These are phyloP conservation scores for Pseudogymnoascus sp. DNA, from an alignment of 2,329 filamentous ascomycete genomes.

Conservation along the genomic window DNA sequence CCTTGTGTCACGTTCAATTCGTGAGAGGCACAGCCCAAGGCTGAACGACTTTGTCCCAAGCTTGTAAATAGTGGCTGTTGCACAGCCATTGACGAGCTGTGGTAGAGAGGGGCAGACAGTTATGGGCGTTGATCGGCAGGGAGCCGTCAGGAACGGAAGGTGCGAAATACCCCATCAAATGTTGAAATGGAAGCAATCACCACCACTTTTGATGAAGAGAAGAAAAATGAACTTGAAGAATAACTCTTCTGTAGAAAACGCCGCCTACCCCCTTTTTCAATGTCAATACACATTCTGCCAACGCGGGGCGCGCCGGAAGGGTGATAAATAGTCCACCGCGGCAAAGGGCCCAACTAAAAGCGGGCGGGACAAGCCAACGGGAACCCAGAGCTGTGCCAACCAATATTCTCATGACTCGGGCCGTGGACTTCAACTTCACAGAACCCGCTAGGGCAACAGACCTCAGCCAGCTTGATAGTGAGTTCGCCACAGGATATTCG, in stretches of 20 bases:
- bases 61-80: background rate
- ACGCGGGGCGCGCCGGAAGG: background rate
- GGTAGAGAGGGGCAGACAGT: background rate
- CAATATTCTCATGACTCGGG: slow-evolving; percentile 1
- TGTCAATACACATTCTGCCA: background rate
- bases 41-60: background rate
- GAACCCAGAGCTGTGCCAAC: background rate
- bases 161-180: background rate
- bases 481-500: background rate
- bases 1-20: background rate
- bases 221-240: background rate
- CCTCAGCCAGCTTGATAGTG: background rate
- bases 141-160: background rate
- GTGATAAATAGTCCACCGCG: background rate
- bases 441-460: background rate
- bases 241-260: background rate
- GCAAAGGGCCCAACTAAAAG: background rate
- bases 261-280: background rate
- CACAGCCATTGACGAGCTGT: background rate
- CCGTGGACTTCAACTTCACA: background rate
- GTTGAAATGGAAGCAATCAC: background rate
- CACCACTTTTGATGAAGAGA: background rate
- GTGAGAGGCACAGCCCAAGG: background rate
- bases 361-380: slow-evolving; percentile 2
- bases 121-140: background rate